A percentile compares a stretch with the other conserved stretches of the same genome.
phyloP scores from a whole-genome alignment of 192 early-diverging fungal genomes.

The Gigaspora rosea region DNA sequence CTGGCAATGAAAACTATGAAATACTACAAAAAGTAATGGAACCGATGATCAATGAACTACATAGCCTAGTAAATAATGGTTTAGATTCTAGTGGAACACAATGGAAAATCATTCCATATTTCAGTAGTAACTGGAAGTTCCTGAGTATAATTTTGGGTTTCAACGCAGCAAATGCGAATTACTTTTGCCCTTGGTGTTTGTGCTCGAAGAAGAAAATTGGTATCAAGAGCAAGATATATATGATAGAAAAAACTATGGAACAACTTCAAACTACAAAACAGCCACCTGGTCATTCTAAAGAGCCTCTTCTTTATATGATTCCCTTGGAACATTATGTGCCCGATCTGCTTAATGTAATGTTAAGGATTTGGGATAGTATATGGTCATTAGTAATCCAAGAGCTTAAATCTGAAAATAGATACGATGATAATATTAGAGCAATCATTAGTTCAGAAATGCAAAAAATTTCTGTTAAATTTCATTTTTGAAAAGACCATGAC shows the following conservation, averaged over 20 bases:
- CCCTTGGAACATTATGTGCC: background rate
- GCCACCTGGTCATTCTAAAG: background rate
- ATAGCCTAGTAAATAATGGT: background rate
- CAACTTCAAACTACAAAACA: too few species aligned
- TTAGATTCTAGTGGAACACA: too few species aligned
- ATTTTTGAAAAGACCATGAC: background rate
- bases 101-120: too few species aligned
- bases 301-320: constrained; percentile 3
- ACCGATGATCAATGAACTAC: background rate
- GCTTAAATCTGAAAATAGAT: background rate
- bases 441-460: background rate
- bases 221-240: too few species aligned
- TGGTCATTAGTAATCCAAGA: background rate
- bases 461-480: background rate
- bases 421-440: background rate
- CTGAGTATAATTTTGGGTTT: too few species aligned
- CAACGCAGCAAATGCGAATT: too few species aligned
- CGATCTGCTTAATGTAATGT: background rate
- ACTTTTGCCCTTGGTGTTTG: too few species aligned
- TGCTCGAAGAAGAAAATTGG: too few species aligned
- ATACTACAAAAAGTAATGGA: constrained; percentile 6
- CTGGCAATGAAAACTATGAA: background rate
- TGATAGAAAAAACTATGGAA: too few species aligned
- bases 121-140: too few species aligned
- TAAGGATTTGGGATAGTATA: background rate